Base-by-base conservation (phyloP, 1,139 yeast species). In the Meyerozyma carpophila region DNA sequence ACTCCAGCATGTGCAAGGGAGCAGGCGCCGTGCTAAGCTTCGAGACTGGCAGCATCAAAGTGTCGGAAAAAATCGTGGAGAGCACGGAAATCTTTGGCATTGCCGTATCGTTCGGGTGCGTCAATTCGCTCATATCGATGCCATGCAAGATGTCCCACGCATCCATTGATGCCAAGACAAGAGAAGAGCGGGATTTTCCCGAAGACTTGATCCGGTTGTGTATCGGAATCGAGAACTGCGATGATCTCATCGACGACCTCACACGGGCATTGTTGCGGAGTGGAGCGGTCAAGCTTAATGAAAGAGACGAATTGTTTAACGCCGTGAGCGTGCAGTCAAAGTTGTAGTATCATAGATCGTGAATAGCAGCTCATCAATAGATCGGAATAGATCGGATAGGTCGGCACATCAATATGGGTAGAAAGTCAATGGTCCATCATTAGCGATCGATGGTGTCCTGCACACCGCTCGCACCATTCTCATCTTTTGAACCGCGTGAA, bases 121-220 rank as follows among this genome's bases (percentile, higher is more conserved):
- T 91, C 46, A 88, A 89, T 66, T 87, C 96, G 16, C 73, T 91
- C 56, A 88, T 91, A 47, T 85, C 94, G 40, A 79, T 90, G 84
- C 97, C 97, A 10, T 88, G 96, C 64, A 81, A 81, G 63, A 90
- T 90, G 97, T 87, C 96, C 2, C 97, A 90, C 60, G 97, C 97
- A n/a, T 84, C 96, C 5, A 90, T 91, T 51, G 96, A 89, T 57
- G 84, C 90, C 32, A 81, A 86, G 57, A 83, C 90, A 8, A 78
- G 96, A 61, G 82, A 83, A 47, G 95, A 86, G 63, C 78, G 97
- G 59, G 89, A 83, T 36, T 82, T 90, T 66, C 96, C 97, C 2
- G 96, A 90, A 63, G 97, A 91, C 62, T 72, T 90, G 57, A 82
- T 90, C 55, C 76, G 97, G 55, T 75, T 90, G 47, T 90, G 96